phyloP scores from a whole-genome alignment of 208 protist genomes.

The Leishmania lainsoni region DNA sequence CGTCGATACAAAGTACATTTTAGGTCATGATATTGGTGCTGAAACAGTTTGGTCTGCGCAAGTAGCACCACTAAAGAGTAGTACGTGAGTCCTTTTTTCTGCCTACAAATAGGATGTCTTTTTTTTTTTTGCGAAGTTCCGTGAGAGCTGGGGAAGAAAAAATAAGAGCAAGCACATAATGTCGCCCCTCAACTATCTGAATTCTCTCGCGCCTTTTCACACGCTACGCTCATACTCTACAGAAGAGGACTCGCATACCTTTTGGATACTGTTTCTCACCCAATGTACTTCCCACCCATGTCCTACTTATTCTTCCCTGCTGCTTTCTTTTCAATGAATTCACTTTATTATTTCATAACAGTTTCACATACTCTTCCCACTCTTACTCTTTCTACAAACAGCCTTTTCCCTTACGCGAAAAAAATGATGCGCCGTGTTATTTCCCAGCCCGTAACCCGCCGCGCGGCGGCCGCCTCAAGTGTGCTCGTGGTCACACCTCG shows the following conservation, averaged over 20 bases:
- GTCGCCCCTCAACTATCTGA: not conserved
- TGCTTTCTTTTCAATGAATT: not conserved
- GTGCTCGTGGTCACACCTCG: conserved; percentile 55
- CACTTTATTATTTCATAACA: not conserved
- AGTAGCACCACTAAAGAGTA: conserved; percentile 35
- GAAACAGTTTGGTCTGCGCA: conserved; percentile 71
- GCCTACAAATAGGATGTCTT: not conserved
- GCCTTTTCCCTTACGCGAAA: conserved; percentile 18
- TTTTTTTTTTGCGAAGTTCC: not conserved
- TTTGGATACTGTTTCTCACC: not conserved
- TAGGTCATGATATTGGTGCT: conserved; percentile 79
- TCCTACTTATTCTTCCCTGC: not conserved
- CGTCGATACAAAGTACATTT: conserved; percentile 82
- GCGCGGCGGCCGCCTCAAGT: conserved; percentile 40
- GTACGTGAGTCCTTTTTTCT: conserved; percentile 5
- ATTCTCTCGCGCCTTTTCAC: not conserved
- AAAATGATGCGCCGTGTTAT: conserved; percentile 89
- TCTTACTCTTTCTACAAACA: conserved; percentile 7
- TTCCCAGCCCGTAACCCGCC: conserved; percentile 61
- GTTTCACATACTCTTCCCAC: not conserved
- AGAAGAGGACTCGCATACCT: not conserved
- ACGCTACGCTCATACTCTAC: not conserved
- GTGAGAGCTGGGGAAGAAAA: not conserved
- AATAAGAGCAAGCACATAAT: not conserved
- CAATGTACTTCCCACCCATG: not conserved